Evolutionary conservation across 805 yeast species (phyloP), one percentile per base, ranked within the genome.

Genomic region (Metschnikowia peoriensis): DNA sequence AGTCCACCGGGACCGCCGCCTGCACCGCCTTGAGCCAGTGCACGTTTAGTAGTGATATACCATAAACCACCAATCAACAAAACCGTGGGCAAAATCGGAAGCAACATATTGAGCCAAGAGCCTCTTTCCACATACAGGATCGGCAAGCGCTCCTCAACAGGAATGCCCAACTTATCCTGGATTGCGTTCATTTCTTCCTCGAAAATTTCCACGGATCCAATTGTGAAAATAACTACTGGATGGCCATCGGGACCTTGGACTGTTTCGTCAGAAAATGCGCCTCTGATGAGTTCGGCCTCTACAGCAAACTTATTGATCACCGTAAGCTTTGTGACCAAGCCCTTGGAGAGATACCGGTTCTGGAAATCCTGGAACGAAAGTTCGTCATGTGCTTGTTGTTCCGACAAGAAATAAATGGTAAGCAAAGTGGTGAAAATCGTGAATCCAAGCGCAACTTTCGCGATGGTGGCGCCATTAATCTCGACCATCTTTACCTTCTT

Each of bases 181-280:
- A 86, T 78, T 42, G 77, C 78, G 53, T 82, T 86, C 76, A 92
- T 76, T 61, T 89, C 91, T 50, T 88, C 89, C 70, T 92, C 97
- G 63, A 92, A 89, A 22, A 82, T 76, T 58, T 88, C 92, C 7
- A 90, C 84, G 0, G 96, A 88, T 4, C 97, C 97, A 62, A 92
- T 89, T 12, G 96, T 86, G 73, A 92, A 92, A 2, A 79, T 78
- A 8, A 86, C 87, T 9, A 79, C 71, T 6, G 84, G 75, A 40
- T 57, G 53, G 56, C 73, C 79, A 49, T 61, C 61, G 34, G 62
- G 55, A 6, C 68, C 62, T 46, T 69, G 77, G 58, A 73, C 73
- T 28, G 79, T 67, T 47, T 72, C 71, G 61, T 69, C 68, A 59
- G 78, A 63, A 51, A 76, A 58, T 57, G 82, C 69, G 58, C 78